A percentile compares a stretch with the other conserved stretches of the same genome.
These are phyloP conservation scores for Coemansia sp. DNA, from an alignment of 192 early-diverging fungal species.

Conservation along the genomic window DNA sequence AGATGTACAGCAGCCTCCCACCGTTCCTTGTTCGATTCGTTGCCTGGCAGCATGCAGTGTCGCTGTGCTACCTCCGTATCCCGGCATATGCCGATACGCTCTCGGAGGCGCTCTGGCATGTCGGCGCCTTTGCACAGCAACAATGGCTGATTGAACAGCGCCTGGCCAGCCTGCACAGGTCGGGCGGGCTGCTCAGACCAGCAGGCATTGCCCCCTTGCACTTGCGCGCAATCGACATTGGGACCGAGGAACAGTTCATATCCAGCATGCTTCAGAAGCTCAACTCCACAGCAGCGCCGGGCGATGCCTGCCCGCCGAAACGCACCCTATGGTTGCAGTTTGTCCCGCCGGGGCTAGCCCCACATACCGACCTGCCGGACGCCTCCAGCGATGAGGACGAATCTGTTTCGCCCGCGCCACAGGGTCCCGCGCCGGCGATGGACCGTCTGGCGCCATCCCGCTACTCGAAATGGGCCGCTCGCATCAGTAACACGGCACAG, in stretches of 20 bases:
- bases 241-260: constrained; percentile 17
- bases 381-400: too few relatives aligned
- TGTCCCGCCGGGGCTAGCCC: background rate
- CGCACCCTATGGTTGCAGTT: constrained; percentile 30
- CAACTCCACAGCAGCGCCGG: too few relatives aligned
- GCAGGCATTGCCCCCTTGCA: constrained; percentile 27
- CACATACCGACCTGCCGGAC: too few relatives aligned
- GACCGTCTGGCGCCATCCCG: constrained; percentile 4
- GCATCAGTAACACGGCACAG: constrained; percentile 25
- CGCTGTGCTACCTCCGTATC: constrained; percentile 30
- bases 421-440: background rate
- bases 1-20: constrained; percentile 29
- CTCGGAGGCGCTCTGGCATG: constrained; percentile 34
- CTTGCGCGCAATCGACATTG: constrained; percentile 28
- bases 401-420: too few relatives aligned
- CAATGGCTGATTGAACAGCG: constrained; percentile 24
- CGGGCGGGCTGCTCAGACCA: constrained; percentile 8
- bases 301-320: too few relatives aligned
- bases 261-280: constrained; percentile 8
- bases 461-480: constrained; percentile 46
- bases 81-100: constrained; percentile 37
- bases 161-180: constrained; percentile 3
- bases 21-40: constrained; percentile 29
- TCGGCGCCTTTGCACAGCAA: constrained; percentile 43
- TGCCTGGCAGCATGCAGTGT: constrained; percentile 38